Evolutionary conservation across 1,284 basidiomycete species (phyloP), one percentile per base, ranked within the genome.

Genomic region (Microbotryum saponariae): DNA sequence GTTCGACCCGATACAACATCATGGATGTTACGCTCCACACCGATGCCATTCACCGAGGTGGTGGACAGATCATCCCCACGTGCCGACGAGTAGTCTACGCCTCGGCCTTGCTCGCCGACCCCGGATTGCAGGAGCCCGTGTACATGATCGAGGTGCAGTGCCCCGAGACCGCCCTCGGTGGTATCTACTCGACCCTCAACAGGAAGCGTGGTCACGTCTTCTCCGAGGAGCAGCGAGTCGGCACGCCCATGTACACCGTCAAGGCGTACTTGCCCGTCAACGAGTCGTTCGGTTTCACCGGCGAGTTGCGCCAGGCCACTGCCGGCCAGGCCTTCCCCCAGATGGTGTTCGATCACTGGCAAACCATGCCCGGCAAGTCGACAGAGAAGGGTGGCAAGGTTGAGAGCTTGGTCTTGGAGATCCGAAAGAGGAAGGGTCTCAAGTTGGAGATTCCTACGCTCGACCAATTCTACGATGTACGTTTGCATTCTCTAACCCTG

Each of bases 251-350:
- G 92, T 67, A 67, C 66, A 98, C 91, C 62, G 89, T 98, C 80
- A 98, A 97, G 85, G 93, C 93, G 44, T 96, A 93, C 83, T 82
- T 97, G 58, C 94, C 94, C 75, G 92, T 97, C 78, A 81, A 82
- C 78, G 94, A 97, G 80, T 97, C 94, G 21, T 98, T 98, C 81
- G 94, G 96, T 73, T 98, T 98, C 87, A 97, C 94, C 79, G 91
- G 88, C 73, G 93, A 90, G 72, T 85, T 99, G 61, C 89, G 96
- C 74, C 84, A 86, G 75, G 86, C 88, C 65, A 99, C 94, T 55
- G 85, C 83, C 76, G 94, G 94, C 63, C 96, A 98, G 82, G 96
- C 94, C 71, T 97, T 97, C 91, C 93, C 93, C 64, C 94, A 97
- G 78, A 67, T 80, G 72, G 93, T 97, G 74, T 91, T 97, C 76